These are phyloP conservation scores for Tolypocladium sp. DNA, from an alignment of 2,329 filamentous ascomycete species.

Conservation along the genomic window DNA sequence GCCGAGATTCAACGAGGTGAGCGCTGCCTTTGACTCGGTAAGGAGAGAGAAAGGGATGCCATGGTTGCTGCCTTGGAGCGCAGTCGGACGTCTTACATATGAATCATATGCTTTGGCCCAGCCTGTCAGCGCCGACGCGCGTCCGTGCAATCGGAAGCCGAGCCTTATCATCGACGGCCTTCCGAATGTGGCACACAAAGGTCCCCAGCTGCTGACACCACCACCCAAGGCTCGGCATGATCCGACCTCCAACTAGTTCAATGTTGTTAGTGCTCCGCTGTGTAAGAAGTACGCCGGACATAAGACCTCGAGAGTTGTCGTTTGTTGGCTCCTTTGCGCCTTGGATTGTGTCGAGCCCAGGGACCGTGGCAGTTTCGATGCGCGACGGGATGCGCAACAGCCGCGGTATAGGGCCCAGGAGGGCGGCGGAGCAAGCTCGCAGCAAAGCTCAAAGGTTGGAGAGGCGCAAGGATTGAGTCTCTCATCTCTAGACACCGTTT, in stretches of 20 bases:
- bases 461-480: background rate
- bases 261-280: background rate
- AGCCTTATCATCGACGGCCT: background rate
- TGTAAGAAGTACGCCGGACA: background rate
- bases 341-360: background rate
- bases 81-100: background rate
- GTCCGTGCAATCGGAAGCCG: background rate
- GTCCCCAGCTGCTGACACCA: background rate
- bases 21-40: background rate
- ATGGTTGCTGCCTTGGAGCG: background rate
- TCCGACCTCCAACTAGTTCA: background rate
- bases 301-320: background rate
- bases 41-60: background rate
- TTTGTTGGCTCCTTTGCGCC: background rate
- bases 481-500: background rate
- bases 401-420: background rate
- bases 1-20: too few species aligned
- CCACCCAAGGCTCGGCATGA: background rate
- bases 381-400: too few species aligned
- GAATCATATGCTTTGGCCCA: background rate
- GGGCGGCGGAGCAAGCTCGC: background rate
- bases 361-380: too few species aligned
- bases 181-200: background rate
- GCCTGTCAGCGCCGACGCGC: background rate
- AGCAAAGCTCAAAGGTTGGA: background rate